Evolutionary conservation across 2,329 filamentous ascomycete species (phyloP).

Genomic region (Fusarium sp.): DNA sequence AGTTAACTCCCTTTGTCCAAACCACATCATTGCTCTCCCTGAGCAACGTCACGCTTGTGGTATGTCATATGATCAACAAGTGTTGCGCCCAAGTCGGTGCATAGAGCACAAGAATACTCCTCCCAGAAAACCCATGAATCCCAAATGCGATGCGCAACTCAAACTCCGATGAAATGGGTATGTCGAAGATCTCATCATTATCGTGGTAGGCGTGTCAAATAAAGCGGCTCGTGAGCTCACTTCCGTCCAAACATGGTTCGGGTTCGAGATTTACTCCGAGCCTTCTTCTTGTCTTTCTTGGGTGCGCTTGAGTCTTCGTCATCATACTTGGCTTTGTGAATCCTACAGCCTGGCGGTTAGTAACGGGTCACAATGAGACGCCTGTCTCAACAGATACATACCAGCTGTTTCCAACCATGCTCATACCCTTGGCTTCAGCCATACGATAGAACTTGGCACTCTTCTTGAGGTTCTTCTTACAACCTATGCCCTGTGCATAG

Average conservation of each 20-base stretch:
- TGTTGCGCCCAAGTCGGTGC: constrained; percentile 12
- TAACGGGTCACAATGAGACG: not conserved
- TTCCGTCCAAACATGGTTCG: constrained; percentile 76
- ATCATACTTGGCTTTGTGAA: constrained; percentile 94
- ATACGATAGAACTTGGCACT: constrained; percentile 90
- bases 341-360: constrained; percentile 67
- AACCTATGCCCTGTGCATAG: constrained; percentile 92
- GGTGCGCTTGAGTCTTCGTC: constrained; percentile 65
- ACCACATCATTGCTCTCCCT: constrained; percentile 2
- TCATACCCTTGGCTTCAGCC: constrained; percentile 94
- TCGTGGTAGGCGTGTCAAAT: constrained; percentile 39
- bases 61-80: constrained; percentile 3
- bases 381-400: constrained; percentile 60
- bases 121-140: constrained; percentile 28
- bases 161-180: constrained; percentile 50
- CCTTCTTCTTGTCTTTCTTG: constrained; percentile 69
- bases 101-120: constrained; percentile 27
- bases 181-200: constrained; percentile 48
- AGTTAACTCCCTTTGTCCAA: constrained; percentile 11
- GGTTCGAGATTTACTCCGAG: constrained; percentile 80
- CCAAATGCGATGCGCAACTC: constrained; percentile 38
- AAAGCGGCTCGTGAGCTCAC: constrained; percentile 20
- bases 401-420: constrained; percentile 99
- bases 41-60: constrained; percentile 1
- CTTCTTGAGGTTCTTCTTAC: constrained; percentile 96